Evolutionary conservation across 768 basidiomycete species (phyloP).

Genomic region (Trametes cingulata): DNA sequence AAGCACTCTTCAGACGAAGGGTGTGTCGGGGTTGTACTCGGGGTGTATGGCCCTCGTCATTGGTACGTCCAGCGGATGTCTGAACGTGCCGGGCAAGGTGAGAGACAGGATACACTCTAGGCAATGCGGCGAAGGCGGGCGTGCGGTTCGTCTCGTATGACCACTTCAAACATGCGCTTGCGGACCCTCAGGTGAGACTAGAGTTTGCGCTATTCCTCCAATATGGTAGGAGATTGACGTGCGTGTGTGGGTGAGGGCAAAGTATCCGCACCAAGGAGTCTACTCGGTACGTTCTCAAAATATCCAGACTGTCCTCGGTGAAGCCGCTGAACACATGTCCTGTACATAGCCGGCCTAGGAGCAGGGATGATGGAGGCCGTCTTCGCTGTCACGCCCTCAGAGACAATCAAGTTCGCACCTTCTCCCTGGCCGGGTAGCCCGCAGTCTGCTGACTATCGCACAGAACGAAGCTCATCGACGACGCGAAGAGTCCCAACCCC

Average conservation of each 20-base stretch:
- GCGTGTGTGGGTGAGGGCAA: conserved; percentile 63
- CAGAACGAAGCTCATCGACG: conserved; percentile 97
- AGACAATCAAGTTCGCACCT: conserved; percentile 85
- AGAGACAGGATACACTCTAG: conserved; percentile 7
- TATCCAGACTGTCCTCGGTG: neutral
- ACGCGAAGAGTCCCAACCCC: conserved; percentile 82
- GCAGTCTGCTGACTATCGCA: neutral
- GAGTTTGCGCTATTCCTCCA: neutral
- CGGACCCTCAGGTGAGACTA: conserved; percentile 72
- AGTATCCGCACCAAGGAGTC: conserved; percentile 81
- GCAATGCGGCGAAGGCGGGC: conserved; percentile 92
- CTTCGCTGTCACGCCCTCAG: conserved; percentile 94
- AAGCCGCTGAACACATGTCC: neutral
- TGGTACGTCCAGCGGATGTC: conserved; percentile 43
- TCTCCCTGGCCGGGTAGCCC: neutral
- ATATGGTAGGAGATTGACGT: neutral
- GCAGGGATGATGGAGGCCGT: conserved; percentile 93
- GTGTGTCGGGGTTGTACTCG: conserved; percentile 86
- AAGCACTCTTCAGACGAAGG: conserved; percentile 72
- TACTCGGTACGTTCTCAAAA: conserved; percentile 55
- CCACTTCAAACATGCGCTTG: conserved; percentile 80
- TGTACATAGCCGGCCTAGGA: conserved; percentile 62
- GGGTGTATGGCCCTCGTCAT: conserved; percentile 88
- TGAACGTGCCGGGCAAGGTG: too few species aligned
- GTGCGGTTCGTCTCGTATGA: conserved; percentile 96